phyloP scores from a whole-genome alignment of 768 basidiomycete species.

The Sporobolomyces phaffii region DNA sequence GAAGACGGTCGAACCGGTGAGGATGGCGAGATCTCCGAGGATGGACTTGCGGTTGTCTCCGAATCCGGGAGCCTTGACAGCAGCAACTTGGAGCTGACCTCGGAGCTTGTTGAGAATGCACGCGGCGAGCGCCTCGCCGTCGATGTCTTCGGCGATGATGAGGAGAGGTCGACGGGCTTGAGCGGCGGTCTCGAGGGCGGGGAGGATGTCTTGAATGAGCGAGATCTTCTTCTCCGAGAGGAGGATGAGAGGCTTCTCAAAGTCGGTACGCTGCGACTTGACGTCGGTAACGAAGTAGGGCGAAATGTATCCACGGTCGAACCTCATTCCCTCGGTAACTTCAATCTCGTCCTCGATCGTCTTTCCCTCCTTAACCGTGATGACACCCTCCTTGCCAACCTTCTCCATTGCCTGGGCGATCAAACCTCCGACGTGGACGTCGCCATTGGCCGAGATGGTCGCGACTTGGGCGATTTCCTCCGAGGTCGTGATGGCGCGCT shows the following conservation, averaged over 20 bases:
- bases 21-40: conserved; percentile 91
- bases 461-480: conserved; percentile 93
- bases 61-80: conserved; percentile 96
- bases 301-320: conserved; percentile 96
- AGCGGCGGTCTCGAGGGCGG: conserved; percentile 61
- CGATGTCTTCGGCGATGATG: conserved; percentile 95
- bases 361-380: conserved; percentile 97
- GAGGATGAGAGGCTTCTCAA: conserved; percentile 91
- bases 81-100: conserved; percentile 87
- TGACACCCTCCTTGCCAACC: conserved; percentile 98
- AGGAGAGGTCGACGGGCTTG: conserved; percentile 76
- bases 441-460: conserved; percentile 76
- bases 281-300: conserved; percentile 97
- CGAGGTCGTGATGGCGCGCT: conserved; percentile 90
- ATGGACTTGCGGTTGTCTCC: conserved; percentile 99
- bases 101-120: conserved; percentile 99
- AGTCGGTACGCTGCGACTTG: conserved; percentile 81
- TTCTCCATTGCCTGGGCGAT: conserved; percentile 99
- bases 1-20: conserved; percentile 97
- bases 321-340: conserved; percentile 99
- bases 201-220: conserved; percentile 86
- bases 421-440: conserved; percentile 82
- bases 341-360: conserved; percentile 99
- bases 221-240: conserved; percentile 98
- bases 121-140: conserved; percentile 94